Conservation (phyloP, 1,284 basidiomycete genomes). For the Athelia psychrophila region DNA sequence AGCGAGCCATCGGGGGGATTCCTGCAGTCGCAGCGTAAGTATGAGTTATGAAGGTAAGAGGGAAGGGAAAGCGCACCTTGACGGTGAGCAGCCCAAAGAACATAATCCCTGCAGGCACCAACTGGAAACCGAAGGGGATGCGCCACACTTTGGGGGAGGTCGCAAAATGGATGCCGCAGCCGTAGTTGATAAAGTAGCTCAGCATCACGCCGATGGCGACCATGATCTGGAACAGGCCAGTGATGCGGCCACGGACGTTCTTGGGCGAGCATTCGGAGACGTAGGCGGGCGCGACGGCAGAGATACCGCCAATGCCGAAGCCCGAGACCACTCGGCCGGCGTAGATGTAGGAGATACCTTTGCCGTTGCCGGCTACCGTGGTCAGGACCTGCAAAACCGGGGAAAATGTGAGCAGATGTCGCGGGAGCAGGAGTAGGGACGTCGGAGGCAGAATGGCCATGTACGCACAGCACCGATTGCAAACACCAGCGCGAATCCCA, state of each 20-base stretch:
- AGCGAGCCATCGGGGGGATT: conserved; percentile 65
- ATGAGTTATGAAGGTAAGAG: conserved; percentile 16
- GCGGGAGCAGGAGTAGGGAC: conserved; percentile 1
- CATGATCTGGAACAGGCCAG: conserved; percentile 81
- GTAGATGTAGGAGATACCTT: conserved; percentile 66
- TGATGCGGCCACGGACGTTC: conserved; percentile 68
- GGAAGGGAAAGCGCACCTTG: conserved; percentile 31
- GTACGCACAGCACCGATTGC: conserved; percentile 62
- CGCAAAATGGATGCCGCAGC: conserved; percentile 53
- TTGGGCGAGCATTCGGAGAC: conserved; percentile 81
- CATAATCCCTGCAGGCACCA: conserved; percentile 81
- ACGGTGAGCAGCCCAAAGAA: conserved; percentile 68
- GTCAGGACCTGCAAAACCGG: conserved; percentile 40
- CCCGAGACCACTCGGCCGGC: conserved; percentile 71
- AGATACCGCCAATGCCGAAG: conserved; percentile 67
- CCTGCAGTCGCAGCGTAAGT: conserved; percentile 43
- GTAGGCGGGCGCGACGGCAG: conserved; percentile 67
- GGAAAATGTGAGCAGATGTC: neutral
- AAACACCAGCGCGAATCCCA: conserved; percentile 62
- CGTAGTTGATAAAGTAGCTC: conserved; percentile 75
- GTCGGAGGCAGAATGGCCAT: conserved; percentile 17
- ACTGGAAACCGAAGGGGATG: conserved; percentile 73
- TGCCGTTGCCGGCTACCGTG: conserved; percentile 55
- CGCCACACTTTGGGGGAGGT: conserved; percentile 58
- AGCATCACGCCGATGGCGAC: conserved; percentile 76